phyloP scores from a whole-genome alignment of 73 alveolate species.

The Diophrys sp. region DNA sequence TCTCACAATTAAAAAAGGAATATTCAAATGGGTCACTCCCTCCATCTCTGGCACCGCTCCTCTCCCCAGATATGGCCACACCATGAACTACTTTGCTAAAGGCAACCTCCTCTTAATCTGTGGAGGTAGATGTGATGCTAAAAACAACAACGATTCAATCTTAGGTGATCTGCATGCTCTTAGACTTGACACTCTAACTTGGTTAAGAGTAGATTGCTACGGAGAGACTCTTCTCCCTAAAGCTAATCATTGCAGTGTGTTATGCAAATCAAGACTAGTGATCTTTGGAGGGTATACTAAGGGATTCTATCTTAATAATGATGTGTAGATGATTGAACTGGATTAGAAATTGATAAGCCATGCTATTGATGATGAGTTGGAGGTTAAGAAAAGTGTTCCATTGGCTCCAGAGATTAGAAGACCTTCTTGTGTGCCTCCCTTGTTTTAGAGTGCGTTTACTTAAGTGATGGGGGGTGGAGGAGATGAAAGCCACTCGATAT shows the following conservation, averaged over 20 bases:
- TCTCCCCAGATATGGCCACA: slow-evolving; percentile 60
- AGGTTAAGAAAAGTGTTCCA: no score
- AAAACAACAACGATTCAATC: slow-evolving; percentile 35
- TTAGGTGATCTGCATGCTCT: slow-evolving; percentile 59
- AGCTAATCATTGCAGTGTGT: slow-evolving; percentile 62
- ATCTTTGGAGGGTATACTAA: slow-evolving; percentile 57
- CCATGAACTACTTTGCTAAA: slow-evolving; percentile 60
- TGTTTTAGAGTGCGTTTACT: no score
- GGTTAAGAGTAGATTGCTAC: slow-evolving; percentile 52
- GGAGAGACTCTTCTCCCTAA: slow-evolving; percentile 56
- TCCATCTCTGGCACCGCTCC: slow-evolving; percentile 61
- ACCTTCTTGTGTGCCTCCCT: no score
- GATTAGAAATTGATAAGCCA: background rate
- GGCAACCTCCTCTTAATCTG: slow-evolving; percentile 55
- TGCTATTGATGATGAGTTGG: background rate
- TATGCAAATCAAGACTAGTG: slow-evolving; percentile 57
- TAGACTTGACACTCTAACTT: slow-evolving; percentile 57
- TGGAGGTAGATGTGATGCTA: slow-evolving; percentile 75
- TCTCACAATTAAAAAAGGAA: slow-evolving; percentile 56
- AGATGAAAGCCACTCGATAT: no score
- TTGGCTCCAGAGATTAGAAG: no score
- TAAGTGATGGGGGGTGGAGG: no score
- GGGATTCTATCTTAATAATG: background rate
- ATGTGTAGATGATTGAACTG: background rate
- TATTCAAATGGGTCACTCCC: slow-evolving; percentile 58